Conservation (phyloP, 192 early-diverging fungal species). For the Coemansia sp. region DNA sequence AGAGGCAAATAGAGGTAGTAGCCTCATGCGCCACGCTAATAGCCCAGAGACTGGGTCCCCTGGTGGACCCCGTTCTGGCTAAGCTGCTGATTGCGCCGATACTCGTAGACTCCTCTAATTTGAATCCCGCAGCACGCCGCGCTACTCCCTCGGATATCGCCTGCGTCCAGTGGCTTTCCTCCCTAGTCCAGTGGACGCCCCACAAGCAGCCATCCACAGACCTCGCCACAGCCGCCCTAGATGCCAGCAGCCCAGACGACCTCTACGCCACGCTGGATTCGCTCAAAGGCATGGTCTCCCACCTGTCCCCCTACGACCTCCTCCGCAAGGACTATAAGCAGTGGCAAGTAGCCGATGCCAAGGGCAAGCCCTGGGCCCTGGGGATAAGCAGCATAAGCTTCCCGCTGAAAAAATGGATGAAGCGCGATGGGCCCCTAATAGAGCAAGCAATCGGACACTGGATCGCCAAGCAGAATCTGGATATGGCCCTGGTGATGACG, state of each 20-base stretch:
- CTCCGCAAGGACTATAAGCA: slow-evolving; percentile 57
- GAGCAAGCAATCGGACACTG: slow-evolving; percentile 20
- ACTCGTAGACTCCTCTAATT: slow-evolving; percentile 33
- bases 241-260: slow-evolving; percentile 13
- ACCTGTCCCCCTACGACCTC: slow-evolving; percentile 31
- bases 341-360: slow-evolving; percentile 26
- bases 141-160: slow-evolving; percentile 34
- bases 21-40: slow-evolving; percentile 45
- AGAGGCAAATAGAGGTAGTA: slow-evolving; percentile 27
- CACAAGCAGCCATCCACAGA: neutral
- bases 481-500: slow-evolving; percentile 46
- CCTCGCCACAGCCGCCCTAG: neutral
- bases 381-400: slow-evolving; percentile 49
- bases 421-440: slow-evolving; percentile 30
- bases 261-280: slow-evolving; percentile 31
- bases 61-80: slow-evolving; percentile 22
- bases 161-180: slow-evolving; percentile 20
- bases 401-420: slow-evolving; percentile 46
- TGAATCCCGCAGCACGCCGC: slow-evolving; percentile 13
- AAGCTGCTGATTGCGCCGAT: slow-evolving; percentile 39
- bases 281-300: slow-evolving; percentile 38
- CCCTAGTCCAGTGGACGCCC: slow-evolving; percentile 25
- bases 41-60: slow-evolving; percentile 4
- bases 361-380: slow-evolving; percentile 16
- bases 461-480: slow-evolving; percentile 23